A percentile compares a stretch with the other conserved stretches of the same genome.
These are phyloP conservation scores for Penicillium herquei DNA, from an alignment of 495 filamentous ascomycete species.

Conservation along the genomic window DNA sequence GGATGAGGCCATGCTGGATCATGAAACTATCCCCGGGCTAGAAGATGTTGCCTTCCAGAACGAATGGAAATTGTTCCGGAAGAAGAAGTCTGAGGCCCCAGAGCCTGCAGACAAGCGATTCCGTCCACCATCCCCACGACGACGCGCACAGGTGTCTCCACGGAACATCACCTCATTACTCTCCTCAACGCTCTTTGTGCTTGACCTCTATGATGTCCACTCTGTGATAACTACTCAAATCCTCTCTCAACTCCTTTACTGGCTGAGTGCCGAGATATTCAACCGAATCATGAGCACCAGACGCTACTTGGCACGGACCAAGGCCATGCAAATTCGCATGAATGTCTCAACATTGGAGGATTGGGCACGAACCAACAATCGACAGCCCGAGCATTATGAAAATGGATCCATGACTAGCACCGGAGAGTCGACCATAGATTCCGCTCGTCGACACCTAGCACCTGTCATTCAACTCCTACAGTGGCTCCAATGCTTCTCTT, in stretches of 20 bases:
- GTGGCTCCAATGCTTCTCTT: conserved; percentile 98
- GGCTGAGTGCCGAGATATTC: conserved; percentile 95
- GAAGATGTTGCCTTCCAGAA: conserved; percentile 96
- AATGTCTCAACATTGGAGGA: conserved; percentile 94
- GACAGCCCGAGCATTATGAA: conserved; percentile 94
- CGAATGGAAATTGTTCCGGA: conserved; percentile 97
- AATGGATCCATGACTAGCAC: conserved; percentile 82
- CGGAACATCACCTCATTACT: conserved; percentile 96
- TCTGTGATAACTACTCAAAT: conserved; percentile 94
- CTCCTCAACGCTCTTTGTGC: conserved; percentile 93
- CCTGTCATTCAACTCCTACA: conserved; percentile 94
- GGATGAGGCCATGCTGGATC: conserved; percentile 90
- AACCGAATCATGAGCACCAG: conserved; percentile 96
- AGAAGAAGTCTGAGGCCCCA: conserved; percentile 76
- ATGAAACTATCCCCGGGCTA: conserved; percentile 97
- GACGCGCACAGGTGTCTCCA: conserved; percentile 84
- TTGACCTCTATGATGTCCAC: conserved; percentile 98
- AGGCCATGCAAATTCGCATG: conserved; percentile 99
- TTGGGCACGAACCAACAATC: conserved; percentile 91
- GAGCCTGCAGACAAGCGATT: conserved; percentile 89
- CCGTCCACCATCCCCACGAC: conserved; percentile 92
- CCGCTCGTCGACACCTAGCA: conserved; percentile 77
- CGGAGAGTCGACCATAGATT: conserved; percentile 81
- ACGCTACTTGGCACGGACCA: conserved; percentile 92
- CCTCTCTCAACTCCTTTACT: conserved; percentile 90